These are phyloP conservation scores for Scedosporium aurantiacum DNA, from an alignment of 2,329 filamentous ascomycete species.

Conservation along the genomic window DNA sequence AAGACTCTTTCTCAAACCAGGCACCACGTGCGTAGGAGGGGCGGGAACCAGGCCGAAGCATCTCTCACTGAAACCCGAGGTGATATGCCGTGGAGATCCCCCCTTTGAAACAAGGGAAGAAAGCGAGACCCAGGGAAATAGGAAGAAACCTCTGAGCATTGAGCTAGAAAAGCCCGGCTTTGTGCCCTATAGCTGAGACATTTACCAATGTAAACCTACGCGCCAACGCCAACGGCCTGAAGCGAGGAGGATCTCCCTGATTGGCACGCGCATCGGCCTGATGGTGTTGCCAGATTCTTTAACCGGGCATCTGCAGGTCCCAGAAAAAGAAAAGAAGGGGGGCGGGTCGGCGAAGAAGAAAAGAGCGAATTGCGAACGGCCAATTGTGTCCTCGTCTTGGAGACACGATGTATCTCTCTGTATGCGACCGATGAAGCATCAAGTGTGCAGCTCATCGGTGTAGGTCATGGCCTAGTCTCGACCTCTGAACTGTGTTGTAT, in stretches of 20 bases:
- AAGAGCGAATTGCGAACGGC: background rate
- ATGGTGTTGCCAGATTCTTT: background rate
- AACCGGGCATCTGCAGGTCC: background rate
- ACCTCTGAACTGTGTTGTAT: background rate
- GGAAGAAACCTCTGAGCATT: background rate
- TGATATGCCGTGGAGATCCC: background rate
- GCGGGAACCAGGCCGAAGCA: background rate
- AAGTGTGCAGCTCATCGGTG: background rate
- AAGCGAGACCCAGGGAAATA: background rate
- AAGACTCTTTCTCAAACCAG: background rate
- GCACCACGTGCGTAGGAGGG: background rate
- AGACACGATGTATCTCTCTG: background rate
- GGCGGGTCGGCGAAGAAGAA: background rate
- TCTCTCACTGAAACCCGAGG: background rate
- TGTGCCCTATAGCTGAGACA: background rate
- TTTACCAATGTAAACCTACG: background rate
- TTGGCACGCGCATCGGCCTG: background rate
- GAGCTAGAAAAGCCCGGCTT: background rate
- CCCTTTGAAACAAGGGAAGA: background rate
- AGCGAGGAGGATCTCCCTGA: background rate
- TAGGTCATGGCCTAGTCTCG: background rate
- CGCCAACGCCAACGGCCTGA: background rate
- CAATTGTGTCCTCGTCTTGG: background rate
- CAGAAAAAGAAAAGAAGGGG: background rate
- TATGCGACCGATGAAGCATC: background rate